A percentile compares a stretch with the other conserved stretches of the same genome.
These are phyloP conservation scores for Pleurotus sapidus DNA, from an alignment of 768 basidiomycete genomes.

Conservation along the genomic window DNA sequence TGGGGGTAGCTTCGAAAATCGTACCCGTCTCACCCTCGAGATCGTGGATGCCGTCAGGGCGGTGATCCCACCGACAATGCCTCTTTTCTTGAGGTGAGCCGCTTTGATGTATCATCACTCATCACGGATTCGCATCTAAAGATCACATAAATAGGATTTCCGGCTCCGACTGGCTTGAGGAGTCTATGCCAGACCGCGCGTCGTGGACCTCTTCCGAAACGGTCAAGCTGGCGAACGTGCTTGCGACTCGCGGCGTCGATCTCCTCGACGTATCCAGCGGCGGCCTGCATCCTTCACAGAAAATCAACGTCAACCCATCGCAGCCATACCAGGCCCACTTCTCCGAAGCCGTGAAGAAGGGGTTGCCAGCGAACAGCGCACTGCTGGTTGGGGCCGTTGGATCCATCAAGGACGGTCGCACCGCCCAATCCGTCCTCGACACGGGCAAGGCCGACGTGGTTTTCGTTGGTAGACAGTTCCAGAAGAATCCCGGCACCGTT, in stretches of 20 bases:
- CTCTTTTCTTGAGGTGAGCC: constrained; percentile 66
- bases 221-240: constrained; percentile 51
- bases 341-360: constrained; percentile 48
- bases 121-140: not conserved
- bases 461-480: constrained; percentile 51
- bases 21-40: constrained; percentile 58
- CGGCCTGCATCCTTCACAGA: constrained; percentile 48
- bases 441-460: constrained; percentile 59
- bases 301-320: constrained; percentile 22
- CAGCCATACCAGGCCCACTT: constrained; percentile 55
- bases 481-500: constrained; percentile 54
- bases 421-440: constrained; percentile 58
- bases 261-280: constrained; percentile 71
- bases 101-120: not conserved
- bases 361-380: constrained; percentile 30
- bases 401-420: constrained; percentile 49
- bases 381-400: constrained; percentile 49
- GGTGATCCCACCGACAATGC: constrained; percentile 57
- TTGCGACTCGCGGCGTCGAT: constrained; percentile 68
- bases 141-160: constrained; percentile 42
- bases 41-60: constrained; percentile 62
- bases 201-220: constrained; percentile 74
- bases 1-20: constrained; percentile 71
- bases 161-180: constrained; percentile 73
- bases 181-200: constrained; percentile 51